phyloP scores from a whole-genome alignment of 139 green algal genomes.

The Pleodorina starrii region DNA sequence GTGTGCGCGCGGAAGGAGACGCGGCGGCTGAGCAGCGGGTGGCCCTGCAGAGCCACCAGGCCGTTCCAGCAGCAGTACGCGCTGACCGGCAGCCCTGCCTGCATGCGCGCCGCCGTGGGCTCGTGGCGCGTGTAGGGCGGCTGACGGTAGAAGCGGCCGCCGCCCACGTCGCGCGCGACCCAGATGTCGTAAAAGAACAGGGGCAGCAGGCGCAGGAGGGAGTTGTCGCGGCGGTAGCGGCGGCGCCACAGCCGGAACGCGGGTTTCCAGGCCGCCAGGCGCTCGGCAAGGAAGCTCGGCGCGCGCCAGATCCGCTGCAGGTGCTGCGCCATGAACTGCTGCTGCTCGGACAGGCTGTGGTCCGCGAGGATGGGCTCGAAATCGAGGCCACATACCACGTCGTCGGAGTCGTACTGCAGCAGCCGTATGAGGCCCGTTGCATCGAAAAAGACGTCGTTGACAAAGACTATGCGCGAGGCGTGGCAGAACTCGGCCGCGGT shows the following conservation, averaged over 20 bases:
- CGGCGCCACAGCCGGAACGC: slow-evolving; percentile 14
- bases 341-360: background rate
- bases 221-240: background rate
- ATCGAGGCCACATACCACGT: slow-evolving; percentile 41
- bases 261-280: background rate
- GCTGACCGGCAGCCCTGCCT: slow-evolving; percentile 61
- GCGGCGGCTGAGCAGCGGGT: slow-evolving; percentile 53
- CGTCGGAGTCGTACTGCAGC: slow-evolving; percentile 38
- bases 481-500: slow-evolving; percentile 33
- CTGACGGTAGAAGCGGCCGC: slow-evolving; percentile 17
- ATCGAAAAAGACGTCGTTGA: slow-evolving; percentile 76
- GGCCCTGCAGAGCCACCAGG: slow-evolving; percentile 62
- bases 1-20: slow-evolving; percentile 56
- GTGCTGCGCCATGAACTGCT: background rate
- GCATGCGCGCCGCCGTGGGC: slow-evolving; percentile 30
- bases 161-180: slow-evolving; percentile 21
- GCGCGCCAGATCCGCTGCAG: background rate
- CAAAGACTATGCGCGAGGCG: slow-evolving; percentile 52
- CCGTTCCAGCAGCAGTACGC: slow-evolving; percentile 82
- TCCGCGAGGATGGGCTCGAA: slow-evolving; percentile 45
- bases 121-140: background rate
- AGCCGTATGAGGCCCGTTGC: slow-evolving; percentile 59
- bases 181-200: slow-evolving; percentile 51
- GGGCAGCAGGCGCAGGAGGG: slow-evolving; percentile 18
- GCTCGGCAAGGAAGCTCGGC: background rate